Base-by-base conservation (phyloP, 73 alveolate genomes). In the Blepharisma japonicum region DNA sequence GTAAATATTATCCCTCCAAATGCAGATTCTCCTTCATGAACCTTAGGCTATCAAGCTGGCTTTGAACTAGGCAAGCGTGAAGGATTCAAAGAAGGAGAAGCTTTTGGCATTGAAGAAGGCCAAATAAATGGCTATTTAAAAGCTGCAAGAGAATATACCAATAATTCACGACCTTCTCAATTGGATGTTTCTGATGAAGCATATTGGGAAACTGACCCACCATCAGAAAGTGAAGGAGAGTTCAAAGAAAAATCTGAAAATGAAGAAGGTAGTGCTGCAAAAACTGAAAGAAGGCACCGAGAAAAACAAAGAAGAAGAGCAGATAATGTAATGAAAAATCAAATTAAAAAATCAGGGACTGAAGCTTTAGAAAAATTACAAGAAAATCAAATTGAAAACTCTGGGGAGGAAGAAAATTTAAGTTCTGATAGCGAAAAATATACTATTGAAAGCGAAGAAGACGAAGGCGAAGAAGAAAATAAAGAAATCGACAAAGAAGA, bases 81-180 rank as follows among this genome's bases (percentile, higher is more conserved):
- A 20, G 74, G 74, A 1, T 20, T 61, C 39, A 61, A 25, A 61
- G 74, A 61, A 61, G 74, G 74, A 14, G 74, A 61, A 25, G 11
- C 23, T 2, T 25, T 61, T 20, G 74, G 74, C n/a, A 61, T n/a
- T 14, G 74, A 61, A 61, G 74, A 61, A 61, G 74, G 74, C 2
- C 14, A 14, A 2, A 39, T 9, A 8, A 39, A 61, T 14, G 74
- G 74, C 39, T 61, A 61, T 25, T 11, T n/a, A 8, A n/a, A 61
- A 61, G 74, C 74, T 18, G 14, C 23, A 20, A 61, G 46, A 61
- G 74, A 61, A 61, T 20, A 14, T 9, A 20, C 74, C 14, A 39
- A 61, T 14, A 39, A 61, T 11, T 18, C 74, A 18, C n/a, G 23
- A 8, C n/a, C 14, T 61, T 61, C 74, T n/a, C 47, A 14, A 18